phyloP scores from a whole-genome alignment of 148 eudicot species.

The Arctostaphylos glauca region DNA sequence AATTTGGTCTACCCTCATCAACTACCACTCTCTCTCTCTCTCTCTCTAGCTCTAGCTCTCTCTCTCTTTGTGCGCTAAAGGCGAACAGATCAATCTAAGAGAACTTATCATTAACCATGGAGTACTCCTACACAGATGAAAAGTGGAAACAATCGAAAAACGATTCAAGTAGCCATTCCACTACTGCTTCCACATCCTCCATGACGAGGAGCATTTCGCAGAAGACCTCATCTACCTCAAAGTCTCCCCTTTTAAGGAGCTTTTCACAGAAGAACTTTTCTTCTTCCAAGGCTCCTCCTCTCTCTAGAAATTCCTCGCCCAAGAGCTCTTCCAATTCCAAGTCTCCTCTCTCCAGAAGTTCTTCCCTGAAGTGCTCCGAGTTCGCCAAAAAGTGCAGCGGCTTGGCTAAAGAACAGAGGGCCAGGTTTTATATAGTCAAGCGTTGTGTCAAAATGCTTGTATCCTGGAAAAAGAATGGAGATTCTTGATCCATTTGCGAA shows the following conservation, averaged over 20 bases:
- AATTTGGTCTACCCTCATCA: neutral
- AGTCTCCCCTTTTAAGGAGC: slow-evolving; percentile 26
- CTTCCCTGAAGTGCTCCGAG: slow-evolving; percentile 56
- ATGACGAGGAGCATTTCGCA: slow-evolving; percentile 30
- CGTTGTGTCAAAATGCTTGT: slow-evolving; percentile 83
- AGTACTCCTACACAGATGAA: slow-evolving; percentile 33
- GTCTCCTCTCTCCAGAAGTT: slow-evolving; percentile 39
- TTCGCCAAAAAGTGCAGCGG: slow-evolving; percentile 63
- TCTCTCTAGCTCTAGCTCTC: neutral
- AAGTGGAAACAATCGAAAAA: slow-evolving; percentile 10
- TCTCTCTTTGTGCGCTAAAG: neutral
- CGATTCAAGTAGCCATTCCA: slow-evolving; percentile 1
- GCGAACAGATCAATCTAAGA: slow-evolving; percentile 2
- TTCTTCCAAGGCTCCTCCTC: neutral
- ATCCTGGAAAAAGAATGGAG: slow-evolving; percentile 67
- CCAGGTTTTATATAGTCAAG: slow-evolving; percentile 79
- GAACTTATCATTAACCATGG: neutral
- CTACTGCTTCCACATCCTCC: slow-evolving; percentile 2
- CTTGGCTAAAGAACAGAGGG: slow-evolving; percentile 81
- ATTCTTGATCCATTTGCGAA: slow-evolving; percentile 48
- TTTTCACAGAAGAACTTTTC: slow-evolving; percentile 28
- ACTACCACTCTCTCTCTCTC: neutral
- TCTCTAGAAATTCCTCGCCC: too few relatives aligned
- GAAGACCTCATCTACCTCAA: slow-evolving; percentile 27
- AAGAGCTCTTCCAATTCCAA: slow-evolving; percentile 3